Evolutionary conservation across 2,329 filamentous ascomycete genomes (phyloP).

Genomic region (Mycocentrospora acerina): DNA sequence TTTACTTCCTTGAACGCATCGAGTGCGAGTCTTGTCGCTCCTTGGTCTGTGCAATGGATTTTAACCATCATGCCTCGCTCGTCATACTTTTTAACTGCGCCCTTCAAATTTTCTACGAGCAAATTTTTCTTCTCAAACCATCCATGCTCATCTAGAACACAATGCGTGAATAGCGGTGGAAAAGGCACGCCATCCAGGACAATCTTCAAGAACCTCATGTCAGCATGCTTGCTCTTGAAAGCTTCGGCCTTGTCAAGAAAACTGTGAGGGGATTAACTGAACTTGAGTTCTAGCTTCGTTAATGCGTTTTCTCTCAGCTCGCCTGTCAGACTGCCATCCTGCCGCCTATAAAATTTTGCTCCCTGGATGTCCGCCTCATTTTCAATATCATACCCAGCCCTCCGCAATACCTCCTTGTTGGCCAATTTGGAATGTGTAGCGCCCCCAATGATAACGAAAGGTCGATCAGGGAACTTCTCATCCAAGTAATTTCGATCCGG

Average conservation of each 20-base stretch:
- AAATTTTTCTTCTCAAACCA: slow-evolving; percentile 24
- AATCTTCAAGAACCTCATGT: slow-evolving; percentile 40
- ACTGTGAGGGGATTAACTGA: slow-evolving; percentile 21
- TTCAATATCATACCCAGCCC: slow-evolving; percentile 25
- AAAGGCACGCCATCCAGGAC: slow-evolving; percentile 39
- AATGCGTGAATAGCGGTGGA: slow-evolving; percentile 33
- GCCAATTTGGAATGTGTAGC: slow-evolving; percentile 28
- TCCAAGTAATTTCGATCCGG: slow-evolving; percentile 26
- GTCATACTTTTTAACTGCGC: slow-evolving; percentile 33
- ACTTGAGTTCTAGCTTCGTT: slow-evolving; percentile 17
- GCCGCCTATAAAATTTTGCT: slow-evolving; percentile 21
- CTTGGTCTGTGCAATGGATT: slow-evolving; percentile 36
- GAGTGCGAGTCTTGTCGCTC: slow-evolving; percentile 31
- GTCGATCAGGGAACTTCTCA: slow-evolving; percentile 27
- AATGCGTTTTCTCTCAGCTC: slow-evolving; percentile 31
- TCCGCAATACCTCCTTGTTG: slow-evolving; percentile 9
- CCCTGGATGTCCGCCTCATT: slow-evolving; percentile 22
- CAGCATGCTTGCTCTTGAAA: slow-evolving; percentile 28
- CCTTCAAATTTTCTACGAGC: slow-evolving; percentile 16
- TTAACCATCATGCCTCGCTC: slow-evolving; percentile 36
- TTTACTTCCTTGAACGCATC: slow-evolving; percentile 32
- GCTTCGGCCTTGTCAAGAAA: slow-evolving; percentile 25
- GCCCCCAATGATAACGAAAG: slow-evolving; percentile 31
- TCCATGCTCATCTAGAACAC: slow-evolving; percentile 25
- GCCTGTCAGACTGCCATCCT: slow-evolving; percentile 30